Evolutionary conservation across 73 alveolate genomes (phyloP), one percentile per base, ranked within the genome.

Genomic region (Paramecium octaurelia): DNA sequence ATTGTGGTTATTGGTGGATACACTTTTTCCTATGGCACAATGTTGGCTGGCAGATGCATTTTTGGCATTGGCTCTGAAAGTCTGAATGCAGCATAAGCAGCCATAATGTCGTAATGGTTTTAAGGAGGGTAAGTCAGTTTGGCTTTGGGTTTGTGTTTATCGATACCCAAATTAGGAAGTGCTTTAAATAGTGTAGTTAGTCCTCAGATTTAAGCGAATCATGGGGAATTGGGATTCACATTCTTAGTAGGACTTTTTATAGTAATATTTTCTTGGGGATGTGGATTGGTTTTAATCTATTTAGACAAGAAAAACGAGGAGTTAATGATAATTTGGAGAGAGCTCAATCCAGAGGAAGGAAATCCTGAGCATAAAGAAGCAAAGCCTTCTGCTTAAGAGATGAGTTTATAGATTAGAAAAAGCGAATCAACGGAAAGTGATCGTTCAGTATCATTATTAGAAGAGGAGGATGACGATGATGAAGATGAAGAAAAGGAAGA

Each of bases 31-130:
- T 76, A 38, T 43, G 89, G 40, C 3, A 76, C 89, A 24, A 35
- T 76, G 71, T 42, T 76, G n/a, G 89, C 89, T 21, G 89, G 89
- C 5, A 76, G 89, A 76, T 36, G 89, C 18, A 20, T 76, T 1
- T 76, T 38, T 76, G 89, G 89, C 31, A 76, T 42, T 8, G 89
- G 89, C n/a, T 76, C 89, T 9, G 89, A 76, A 42, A 40, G 71
- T 21, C 36, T 76, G 46, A 76, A 76, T 76, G 89, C 89, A 76
- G 89, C 89, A 38, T 42, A 76, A 42, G 89, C 89, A 38, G 68
- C 89, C 3, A 76, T 76, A n/a, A 76, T 76, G 70, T 38, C 68
- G 3, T 20, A 42, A 21, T 76, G 89, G 89, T 76, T 76, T 76
- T 58, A 35, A 20, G 70, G 40, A 18, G 70, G 40, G 11, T 6